Conservation (phyloP, 1,139 yeast genomes). For the Yamadazyma songkhlaensis region DNA sequence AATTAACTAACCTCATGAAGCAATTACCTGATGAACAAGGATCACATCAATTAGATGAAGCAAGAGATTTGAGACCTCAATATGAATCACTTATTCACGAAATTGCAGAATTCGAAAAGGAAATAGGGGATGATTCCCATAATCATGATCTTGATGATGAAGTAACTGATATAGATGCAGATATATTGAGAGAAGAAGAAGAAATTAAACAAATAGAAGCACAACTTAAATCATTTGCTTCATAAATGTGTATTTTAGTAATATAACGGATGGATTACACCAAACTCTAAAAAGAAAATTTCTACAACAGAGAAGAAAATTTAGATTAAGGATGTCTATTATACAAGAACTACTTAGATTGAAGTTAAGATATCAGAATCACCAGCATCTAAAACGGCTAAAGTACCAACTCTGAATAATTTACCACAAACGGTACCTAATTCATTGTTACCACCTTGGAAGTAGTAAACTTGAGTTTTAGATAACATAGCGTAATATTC, state of each 20-base stretch:
- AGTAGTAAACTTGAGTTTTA: conserved; percentile 96
- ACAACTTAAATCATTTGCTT: conserved; percentile 16
- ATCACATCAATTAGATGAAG: conserved; percentile 19
- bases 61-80: conserved; percentile 21
- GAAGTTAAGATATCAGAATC: conserved; percentile 95
- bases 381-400: conserved; percentile 97
- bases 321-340: conserved; percentile 6
- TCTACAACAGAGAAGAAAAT: not conserved
- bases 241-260: not conserved
- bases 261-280: not conserved
- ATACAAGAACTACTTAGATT: conserved; percentile 15
- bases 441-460: conserved; percentile 99
- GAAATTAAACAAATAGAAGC: conserved; percentile 32
- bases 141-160: conserved; percentile 23
- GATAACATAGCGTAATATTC: conserved; percentile 99
- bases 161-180: conserved; percentile 24
- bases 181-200: conserved; percentile 31
- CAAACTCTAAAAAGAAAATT: not conserved
- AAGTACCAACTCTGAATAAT: conserved; percentile 99
- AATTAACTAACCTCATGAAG: conserved; percentile 11
- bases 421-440: conserved; percentile 99
- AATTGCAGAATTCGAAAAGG: conserved; percentile 24
- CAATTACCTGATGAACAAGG: conserved; percentile 27
- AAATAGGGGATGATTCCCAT: conserved; percentile 23
- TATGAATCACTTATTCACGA: conserved; percentile 22